These are phyloP conservation scores for Coniochaeta prunicola DNA, from an alignment of 2,329 filamentous ascomycete species.

Conservation along the genomic window DNA sequence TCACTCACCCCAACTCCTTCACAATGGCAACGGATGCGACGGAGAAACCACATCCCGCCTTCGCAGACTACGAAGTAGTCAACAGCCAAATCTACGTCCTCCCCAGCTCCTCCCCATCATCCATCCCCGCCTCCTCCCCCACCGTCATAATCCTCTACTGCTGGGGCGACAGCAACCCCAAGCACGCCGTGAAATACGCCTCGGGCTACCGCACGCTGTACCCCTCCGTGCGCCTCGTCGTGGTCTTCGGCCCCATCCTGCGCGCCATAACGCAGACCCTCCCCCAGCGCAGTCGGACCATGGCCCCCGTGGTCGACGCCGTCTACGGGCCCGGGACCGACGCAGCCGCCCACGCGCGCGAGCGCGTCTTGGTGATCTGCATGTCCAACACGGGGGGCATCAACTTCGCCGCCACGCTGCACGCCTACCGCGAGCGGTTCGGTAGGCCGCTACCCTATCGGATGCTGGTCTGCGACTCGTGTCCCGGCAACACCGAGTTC, in stretches of 20 bases:
- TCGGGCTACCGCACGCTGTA: slow-evolving; percentile 43
- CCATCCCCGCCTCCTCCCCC: slow-evolving; percentile 23
- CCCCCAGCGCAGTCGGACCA: slow-evolving; percentile 32
- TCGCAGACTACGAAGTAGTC: slow-evolving; percentile 38
- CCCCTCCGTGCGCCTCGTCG: slow-evolving; percentile 41
- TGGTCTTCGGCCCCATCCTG: slow-evolving; percentile 42
- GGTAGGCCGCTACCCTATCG: slow-evolving; percentile 34
- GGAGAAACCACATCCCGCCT: slow-evolving; percentile 5
- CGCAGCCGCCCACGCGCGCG: slow-evolving; percentile 10
- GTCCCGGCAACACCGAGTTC: slow-evolving; percentile 39
- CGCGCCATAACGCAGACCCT: slow-evolving; percentile 36
- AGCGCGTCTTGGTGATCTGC: slow-evolving; percentile 39
- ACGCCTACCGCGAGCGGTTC: slow-evolving; percentile 34
- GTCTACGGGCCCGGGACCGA: slow-evolving; percentile 21
- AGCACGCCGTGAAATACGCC: slow-evolving; percentile 48
- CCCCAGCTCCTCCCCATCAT: slow-evolving; percentile 18
- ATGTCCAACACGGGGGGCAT: slow-evolving; percentile 55
- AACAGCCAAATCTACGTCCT: slow-evolving; percentile 40
- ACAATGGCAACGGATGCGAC: background rate
- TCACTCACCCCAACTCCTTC: background rate
- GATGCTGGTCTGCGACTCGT: slow-evolving; percentile 44
- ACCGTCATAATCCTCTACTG: slow-evolving; percentile 45
- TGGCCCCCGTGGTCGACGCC: slow-evolving; percentile 37
- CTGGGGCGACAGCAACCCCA: slow-evolving; percentile 50
- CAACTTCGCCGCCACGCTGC: slow-evolving; percentile 40